Evolutionary conservation across 2,329 filamentous ascomycete genomes (phyloP), one percentile per base, ranked within the genome.

Genomic region (Hypomyces rosellus): DNA sequence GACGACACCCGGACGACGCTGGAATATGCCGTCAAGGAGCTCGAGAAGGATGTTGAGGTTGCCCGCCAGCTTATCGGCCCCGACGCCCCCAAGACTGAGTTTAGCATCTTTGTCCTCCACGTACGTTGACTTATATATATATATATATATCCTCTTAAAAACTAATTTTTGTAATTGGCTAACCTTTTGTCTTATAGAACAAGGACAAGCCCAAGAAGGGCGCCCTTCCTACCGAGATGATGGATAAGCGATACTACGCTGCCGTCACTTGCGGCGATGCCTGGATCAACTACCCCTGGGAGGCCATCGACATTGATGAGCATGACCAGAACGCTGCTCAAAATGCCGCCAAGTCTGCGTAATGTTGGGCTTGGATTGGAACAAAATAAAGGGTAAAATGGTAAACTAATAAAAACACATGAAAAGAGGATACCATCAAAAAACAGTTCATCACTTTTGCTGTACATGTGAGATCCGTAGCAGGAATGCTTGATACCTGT

Each of bases 201-300:
- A 99, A 99, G 82, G 83, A 96, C 72, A 97, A 99, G 81, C 57
- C 74, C 49, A 99, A 99, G 84, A 96, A 96, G 79, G 93, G 93
- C 48, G 73, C 72, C 16, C 77, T 99, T 50, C 91, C 93, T 11
- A 64, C 81, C 16, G 84, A 89, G 36, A 89, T 97, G 80, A 76
- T 92, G 57, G 72, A 83, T 49, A 80, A 80, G 51, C 78, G 86
- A 61, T 99, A 99, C 72, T 71, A 87, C 59, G 93, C 93, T 18
- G 89, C 93, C 18, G 77, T 86, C 65, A 97, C 92, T 5, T 88
- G 95, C 33, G 81, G 80, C n/a, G 92, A 99, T 71, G 85, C 90
- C 58, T 99, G 93, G 93, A 97, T 97, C 68, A 95, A 89, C 78
- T 99, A 99, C 73, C 93, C 93, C 14, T 99, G 93, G 93, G 93